A percentile compares a stretch with the other conserved stretches of the same genome.
phyloP scores from a whole-genome alignment of 352 stramenopile species.

The Pythium sp. region DNA sequence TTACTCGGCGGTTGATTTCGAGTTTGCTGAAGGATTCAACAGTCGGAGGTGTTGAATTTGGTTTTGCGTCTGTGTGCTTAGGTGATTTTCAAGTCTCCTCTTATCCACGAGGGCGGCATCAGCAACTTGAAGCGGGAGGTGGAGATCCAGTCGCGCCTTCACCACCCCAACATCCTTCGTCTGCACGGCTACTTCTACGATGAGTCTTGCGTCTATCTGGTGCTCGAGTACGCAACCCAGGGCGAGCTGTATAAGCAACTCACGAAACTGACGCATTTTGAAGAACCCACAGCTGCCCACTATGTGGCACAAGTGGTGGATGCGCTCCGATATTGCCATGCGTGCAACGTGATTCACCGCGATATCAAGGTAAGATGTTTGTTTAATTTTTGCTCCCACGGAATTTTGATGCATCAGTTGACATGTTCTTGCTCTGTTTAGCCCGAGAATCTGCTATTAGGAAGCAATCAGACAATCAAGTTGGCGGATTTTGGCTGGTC shows the following conservation, averaged over 20 bases:
- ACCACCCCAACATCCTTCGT: constrained; percentile 71
- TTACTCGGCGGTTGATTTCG: not conserved
- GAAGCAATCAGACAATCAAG: constrained; percentile 74
- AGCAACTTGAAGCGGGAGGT: constrained; percentile 79
- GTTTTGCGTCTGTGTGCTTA: constrained; percentile 13
- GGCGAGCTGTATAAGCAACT: constrained; percentile 84
- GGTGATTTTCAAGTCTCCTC: constrained; percentile 66
- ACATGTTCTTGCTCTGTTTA: constrained; percentile 22
- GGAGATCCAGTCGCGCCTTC: constrained; percentile 78
- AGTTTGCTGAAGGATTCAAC: not conserved
- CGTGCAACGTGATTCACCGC: constrained; percentile 78
- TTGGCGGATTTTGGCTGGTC: constrained; percentile 88
- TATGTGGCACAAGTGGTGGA: constrained; percentile 81
- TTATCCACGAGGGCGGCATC: constrained; percentile 50
- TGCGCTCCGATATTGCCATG: constrained; percentile 76
- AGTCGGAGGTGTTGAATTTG: not conserved
- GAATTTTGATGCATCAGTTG: not conserved
- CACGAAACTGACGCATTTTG: constrained; percentile 51
- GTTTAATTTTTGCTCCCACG: not conserved
- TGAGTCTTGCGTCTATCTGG: constrained; percentile 76
- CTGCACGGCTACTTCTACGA: constrained; percentile 88
- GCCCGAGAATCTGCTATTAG: constrained; percentile 84
- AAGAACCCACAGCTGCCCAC: constrained; percentile 44
- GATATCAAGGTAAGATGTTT: constrained; percentile 74
- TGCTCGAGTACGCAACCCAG: constrained; percentile 80